Conservation (phyloP, 441 rosid genomes). For the Mallotus japonicus region DNA sequence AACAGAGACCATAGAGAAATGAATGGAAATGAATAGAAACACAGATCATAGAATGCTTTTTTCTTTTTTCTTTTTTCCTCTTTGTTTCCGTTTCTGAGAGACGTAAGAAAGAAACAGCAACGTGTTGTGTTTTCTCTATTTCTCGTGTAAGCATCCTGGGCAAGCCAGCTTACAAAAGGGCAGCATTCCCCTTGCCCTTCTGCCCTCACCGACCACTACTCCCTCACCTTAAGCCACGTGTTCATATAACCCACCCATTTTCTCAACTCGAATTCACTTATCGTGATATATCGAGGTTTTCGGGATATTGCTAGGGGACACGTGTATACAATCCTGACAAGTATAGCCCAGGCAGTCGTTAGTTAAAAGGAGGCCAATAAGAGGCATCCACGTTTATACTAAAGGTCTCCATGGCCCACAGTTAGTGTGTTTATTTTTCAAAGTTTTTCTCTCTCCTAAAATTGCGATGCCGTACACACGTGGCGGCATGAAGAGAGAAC, state of each 20-base stretch:
- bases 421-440: background rate
- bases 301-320: background rate
- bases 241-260: background rate
- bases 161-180: conserved; percentile 19
- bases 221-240: conserved; percentile 29
- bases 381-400: background rate
- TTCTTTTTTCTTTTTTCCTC: background rate
- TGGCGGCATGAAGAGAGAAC: background rate
- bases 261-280: background rate
- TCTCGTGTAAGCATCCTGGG: conserved; percentile 19
- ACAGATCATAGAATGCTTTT: background rate
- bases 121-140: conserved; percentile 29
- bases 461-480: background rate
- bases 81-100: conserved; percentile 18
- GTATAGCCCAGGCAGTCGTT: conserved; percentile 4
- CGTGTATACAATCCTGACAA: conserved; percentile 14
- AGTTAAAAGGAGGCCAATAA: conserved; percentile 9
- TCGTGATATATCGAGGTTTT: no score
- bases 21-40: background rate
- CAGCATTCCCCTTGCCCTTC: background rate
- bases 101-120: conserved; percentile 19
- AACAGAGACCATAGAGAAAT: background rate
- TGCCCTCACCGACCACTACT: conserved; percentile 21
- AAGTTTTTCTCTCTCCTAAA: background rate
- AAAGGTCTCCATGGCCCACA: background rate